phyloP scores from a whole-genome alignment of 2,329 filamentous ascomycete genomes.

The Cladosporium sp. region DNA sequence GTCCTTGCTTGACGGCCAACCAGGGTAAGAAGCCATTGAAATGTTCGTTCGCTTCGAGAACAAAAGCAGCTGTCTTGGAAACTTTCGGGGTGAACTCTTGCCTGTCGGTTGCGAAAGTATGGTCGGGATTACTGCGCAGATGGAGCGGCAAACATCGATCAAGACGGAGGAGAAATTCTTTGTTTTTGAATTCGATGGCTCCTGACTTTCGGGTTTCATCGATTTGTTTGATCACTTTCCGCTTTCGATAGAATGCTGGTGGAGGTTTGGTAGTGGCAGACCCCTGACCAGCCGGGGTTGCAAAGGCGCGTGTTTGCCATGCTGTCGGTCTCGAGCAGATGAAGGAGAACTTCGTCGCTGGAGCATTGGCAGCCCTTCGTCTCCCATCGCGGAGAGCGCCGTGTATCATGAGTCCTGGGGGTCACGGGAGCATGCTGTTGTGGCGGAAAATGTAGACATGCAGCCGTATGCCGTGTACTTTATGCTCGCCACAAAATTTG shows the following conservation, averaged over 20 bases:
- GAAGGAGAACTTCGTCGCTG: constrained; percentile 10
- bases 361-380: constrained; percentile 10
- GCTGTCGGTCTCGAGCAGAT: constrained; percentile 9
- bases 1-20: constrained; percentile 35
- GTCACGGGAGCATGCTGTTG: not conserved
- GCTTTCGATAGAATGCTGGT: too few relatives aligned
- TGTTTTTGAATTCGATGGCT: too few relatives aligned
- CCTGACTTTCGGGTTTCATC: too few relatives aligned
- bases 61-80: not conserved
- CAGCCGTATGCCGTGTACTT: not conserved
- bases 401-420: constrained; percentile 9
- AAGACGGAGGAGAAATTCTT: constrained; percentile 19
- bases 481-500: constrained; percentile 6
- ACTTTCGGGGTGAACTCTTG: not conserved
- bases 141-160: constrained; percentile 34
- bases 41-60: not conserved
- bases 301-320: constrained; percentile 2
- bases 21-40: not conserved
- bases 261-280: not conserved
- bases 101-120: not conserved
- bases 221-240: too few relatives aligned
- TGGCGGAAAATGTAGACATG: not conserved
- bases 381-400: constrained; percentile 7
- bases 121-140: constrained; percentile 18
- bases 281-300: constrained; percentile 7